Evolutionary conservation across 1,139 yeast species (phyloP).

Genomic region (Saccharomycopsis hybrid): DNA sequence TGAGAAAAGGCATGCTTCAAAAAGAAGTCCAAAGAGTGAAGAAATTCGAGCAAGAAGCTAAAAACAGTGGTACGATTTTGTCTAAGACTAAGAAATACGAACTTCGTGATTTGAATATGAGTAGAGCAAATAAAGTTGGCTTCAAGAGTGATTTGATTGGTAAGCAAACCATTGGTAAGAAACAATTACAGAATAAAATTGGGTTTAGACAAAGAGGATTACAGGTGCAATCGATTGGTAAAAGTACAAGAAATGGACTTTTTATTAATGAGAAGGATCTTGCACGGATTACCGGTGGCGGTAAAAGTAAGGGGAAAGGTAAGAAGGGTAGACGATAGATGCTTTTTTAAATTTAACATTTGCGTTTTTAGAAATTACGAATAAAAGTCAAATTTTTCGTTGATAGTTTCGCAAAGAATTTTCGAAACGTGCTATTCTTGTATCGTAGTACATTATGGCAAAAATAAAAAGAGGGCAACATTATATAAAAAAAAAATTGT

Average conservation of each 20-base stretch:
- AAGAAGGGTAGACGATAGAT: constrained; percentile 4
- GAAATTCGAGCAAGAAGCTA: constrained; percentile 69
- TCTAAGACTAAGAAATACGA: constrained; percentile 61
- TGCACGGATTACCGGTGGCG: constrained; percentile 33
- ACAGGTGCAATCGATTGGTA: constrained; percentile 71
- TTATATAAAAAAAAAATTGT: too few species aligned
- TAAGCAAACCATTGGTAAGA: constrained; percentile 29
- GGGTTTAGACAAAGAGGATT: constrained; percentile 68
- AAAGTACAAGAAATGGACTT: constrained; percentile 74
- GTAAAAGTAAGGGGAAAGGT: constrained; percentile 23
- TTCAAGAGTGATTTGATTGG: constrained; percentile 54
- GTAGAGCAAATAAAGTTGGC: constrained; percentile 37
- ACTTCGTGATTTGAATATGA: constrained; percentile 49
- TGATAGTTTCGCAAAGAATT: too few species aligned
- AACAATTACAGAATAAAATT: constrained; percentile 25
- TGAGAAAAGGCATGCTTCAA: constrained; percentile 76
- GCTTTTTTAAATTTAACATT: too few species aligned
- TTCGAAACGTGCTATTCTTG: too few species aligned
- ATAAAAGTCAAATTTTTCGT: too few species aligned
- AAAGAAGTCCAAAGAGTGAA: constrained; percentile 46
- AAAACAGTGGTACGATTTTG: constrained; percentile 80
- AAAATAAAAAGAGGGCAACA: too few species aligned
- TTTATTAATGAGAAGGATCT: constrained; percentile 69
- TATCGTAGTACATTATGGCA: too few species aligned
- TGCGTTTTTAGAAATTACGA: too few species aligned